Evolutionary conservation across 495 filamentous ascomycete species (phyloP).

Genomic region (Talaromyces adpressus): DNA sequence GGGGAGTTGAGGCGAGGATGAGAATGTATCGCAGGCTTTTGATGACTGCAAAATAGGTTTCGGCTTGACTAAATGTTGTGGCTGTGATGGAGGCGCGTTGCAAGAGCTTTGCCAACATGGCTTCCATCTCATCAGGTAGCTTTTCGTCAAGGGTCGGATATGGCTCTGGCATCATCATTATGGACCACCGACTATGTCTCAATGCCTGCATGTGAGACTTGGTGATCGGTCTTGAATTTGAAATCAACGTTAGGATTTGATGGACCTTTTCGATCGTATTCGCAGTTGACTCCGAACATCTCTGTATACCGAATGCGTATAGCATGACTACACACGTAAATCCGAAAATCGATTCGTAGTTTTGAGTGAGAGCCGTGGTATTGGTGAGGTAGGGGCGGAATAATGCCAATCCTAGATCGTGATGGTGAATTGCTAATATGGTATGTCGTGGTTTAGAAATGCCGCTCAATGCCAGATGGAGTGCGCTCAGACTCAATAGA

Average conservation of each 20-base stretch:
- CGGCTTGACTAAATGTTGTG: not conserved
- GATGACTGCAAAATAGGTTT: not conserved
- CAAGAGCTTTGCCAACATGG: not conserved
- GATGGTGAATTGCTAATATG: constrained; percentile 37
- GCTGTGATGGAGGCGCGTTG: not conserved
- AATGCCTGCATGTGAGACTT: not conserved
- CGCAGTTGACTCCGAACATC: not conserved
- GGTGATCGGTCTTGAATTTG: not conserved
- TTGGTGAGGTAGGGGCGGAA: constrained; percentile 36
- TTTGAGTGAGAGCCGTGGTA: constrained; percentile 25
- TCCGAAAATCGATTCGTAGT: constrained; percentile 45
- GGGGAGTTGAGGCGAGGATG: not conserved
- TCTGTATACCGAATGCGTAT: constrained; percentile 41
- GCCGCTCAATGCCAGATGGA: constrained; percentile 31
- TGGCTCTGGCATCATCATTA: constrained; percentile 1
- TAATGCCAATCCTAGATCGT: constrained; percentile 37
- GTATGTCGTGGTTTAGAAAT: constrained; percentile 19
- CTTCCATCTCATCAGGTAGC: not conserved
- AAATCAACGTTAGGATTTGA: not conserved
- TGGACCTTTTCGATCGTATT: constrained; percentile 3
- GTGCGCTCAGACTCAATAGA: constrained; percentile 40
- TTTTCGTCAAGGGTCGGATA: not conserved
- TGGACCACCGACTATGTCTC: not conserved
- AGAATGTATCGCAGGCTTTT: not conserved
- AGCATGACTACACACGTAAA: constrained; percentile 43